Base-by-base conservation (phyloP, 75 land plant species). In the Larix kaempferi region DNA sequence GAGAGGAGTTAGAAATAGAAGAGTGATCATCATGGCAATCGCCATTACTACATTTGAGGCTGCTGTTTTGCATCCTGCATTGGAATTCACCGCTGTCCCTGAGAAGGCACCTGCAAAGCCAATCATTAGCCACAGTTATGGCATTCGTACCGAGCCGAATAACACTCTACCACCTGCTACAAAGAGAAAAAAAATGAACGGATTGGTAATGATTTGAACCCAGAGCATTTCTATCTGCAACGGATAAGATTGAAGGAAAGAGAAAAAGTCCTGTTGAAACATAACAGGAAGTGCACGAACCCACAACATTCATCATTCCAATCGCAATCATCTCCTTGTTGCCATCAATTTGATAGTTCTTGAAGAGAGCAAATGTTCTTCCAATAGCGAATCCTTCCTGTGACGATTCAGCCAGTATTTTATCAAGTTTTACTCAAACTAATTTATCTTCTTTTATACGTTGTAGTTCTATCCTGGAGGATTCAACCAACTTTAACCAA, bases 11-110 rank as follows among this genome's bases (percentile, higher is more conserved):
- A 86, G 79, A 41, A 78, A 76, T 8, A 77, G 74, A 44, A 87
- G 55, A 25, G 80, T 75, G 14, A 84, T 25, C 69, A 87, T 56
- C 39, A 84, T 78, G 52, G 81, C 84, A 27, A 76, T 59, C 14
- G 89, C 73, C 89, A 87, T 87, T 26, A 84, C 87, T 10, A 87
- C 73, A 74, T 87, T 87, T 63, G 89, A 87, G 41, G 81, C 67
- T 41, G 81, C 64, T 19, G 86, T 87, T 62, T 56, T 56, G n/a
- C 79, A 76, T 6, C 89, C 89, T 0, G 89, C 83, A 56, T 81
- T 75, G 78, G 66, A 85, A 56, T 87, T 87, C 25, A 87, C 89
- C 7, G 89, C 89, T 59, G 89, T 81, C 35, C 89, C 56, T 2
- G 89, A 87, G 60, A 87, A 85, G 7, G 87, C 81, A 21, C 84